These are phyloP conservation scores for Alternaria sp. DNA, from an alignment of 2,329 filamentous ascomycete genomes.

Conservation along the genomic window DNA sequence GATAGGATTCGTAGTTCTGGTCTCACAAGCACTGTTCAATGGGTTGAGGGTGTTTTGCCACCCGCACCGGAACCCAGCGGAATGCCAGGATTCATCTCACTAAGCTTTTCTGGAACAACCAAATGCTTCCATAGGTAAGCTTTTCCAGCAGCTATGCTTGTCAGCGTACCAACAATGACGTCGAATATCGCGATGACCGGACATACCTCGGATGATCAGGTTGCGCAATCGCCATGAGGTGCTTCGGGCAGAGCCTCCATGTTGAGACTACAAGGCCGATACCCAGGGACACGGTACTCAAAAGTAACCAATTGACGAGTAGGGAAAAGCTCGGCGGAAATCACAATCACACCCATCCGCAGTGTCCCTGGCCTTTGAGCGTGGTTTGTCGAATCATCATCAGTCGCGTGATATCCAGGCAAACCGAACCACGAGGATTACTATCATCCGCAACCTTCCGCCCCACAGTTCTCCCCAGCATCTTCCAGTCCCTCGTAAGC, in stretches of 20 bases:
- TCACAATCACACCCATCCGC: background rate
- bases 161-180: background rate
- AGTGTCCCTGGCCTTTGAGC: background rate
- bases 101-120: slow-evolving; percentile 6
- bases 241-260: background rate
- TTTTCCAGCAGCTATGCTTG: background rate
- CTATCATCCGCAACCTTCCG: slow-evolving; percentile 9
- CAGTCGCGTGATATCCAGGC: slow-evolving; percentile 3
- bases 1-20: background rate
- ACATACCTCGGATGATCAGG: background rate
- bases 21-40: background rate
- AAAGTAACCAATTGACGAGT: background rate
- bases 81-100: slow-evolving; percentile 1
- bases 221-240: background rate
- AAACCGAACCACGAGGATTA: background rate
- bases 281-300: background rate
- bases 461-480: slow-evolving; percentile 4
- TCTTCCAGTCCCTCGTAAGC: background rate
- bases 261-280: background rate
- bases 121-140: slow-evolving; percentile 6
- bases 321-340: background rate
- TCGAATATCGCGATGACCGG: background rate
- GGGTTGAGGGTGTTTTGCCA: background rate
- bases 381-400: background rate
- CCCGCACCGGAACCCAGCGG: slow-evolving; percentile 1